Conservation (phyloP, 768 basidiomycete species). For the Cubamyces sp. region DNA sequence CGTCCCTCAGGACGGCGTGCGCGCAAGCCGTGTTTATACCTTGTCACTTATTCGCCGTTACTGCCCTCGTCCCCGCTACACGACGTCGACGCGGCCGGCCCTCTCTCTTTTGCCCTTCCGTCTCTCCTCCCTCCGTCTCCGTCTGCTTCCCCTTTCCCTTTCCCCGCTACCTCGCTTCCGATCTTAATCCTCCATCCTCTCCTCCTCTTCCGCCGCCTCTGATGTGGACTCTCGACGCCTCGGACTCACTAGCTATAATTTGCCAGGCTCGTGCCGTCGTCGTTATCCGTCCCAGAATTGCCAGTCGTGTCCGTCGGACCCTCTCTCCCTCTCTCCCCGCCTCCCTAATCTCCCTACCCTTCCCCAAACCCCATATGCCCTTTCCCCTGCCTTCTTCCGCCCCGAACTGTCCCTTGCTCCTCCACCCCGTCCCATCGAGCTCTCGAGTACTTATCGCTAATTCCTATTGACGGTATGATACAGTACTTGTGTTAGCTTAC, state of each 20-base stretch:
- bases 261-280: slow-evolving; percentile 8
- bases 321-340: neutral
- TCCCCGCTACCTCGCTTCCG: neutral
- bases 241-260: slow-evolving; percentile 23
- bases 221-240: slow-evolving; percentile 6
- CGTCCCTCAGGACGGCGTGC: no score
- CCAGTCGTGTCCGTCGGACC: no score
- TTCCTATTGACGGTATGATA: neutral
- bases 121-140: neutral
- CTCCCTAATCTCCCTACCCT: neutral
- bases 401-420: neutral
- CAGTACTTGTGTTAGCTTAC: neutral
- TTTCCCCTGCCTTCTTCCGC: neutral
- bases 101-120: neutral
- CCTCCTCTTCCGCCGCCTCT: neutral
- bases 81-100: neutral
- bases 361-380: no score
- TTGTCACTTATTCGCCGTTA: slow-evolving; percentile 1
- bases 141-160: neutral
- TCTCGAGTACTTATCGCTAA: neutral
- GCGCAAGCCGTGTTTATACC: slow-evolving; percentile 19
- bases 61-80: neutral
- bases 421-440: neutral
- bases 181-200: neutral
- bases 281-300: no score